Conservation (phyloP, 2,329 filamentous ascomycete species). For the Fusarium mexicanum region DNA sequence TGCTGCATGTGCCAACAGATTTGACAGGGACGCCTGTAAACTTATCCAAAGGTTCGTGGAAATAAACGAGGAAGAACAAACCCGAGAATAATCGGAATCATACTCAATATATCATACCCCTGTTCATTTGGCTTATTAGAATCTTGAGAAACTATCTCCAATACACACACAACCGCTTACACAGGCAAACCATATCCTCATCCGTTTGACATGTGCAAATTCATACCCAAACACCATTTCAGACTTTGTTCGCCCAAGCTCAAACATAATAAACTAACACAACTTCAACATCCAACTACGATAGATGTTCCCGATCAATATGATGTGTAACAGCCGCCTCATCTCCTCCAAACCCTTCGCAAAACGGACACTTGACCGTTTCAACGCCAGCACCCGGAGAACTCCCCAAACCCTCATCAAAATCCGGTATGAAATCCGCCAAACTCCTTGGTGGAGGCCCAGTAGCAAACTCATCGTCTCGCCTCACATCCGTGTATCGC, state of each 20-base stretch:
- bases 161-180: background rate
- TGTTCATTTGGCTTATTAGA: background rate
- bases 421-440: constrained; percentile 60
- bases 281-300: constrained; percentile 8
- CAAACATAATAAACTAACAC: background rate
- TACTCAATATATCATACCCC: background rate
- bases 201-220: background rate
- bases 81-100: too few species aligned
- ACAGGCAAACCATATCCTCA: background rate
- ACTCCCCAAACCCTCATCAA: constrained; percentile 37
- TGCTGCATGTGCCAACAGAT: background rate
- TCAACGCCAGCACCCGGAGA: background rate
- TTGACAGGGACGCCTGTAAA: background rate
- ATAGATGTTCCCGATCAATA: constrained; percentile 57
- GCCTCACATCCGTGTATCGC: constrained; percentile 49
- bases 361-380: constrained; percentile 68
- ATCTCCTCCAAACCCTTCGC: constrained; percentile 72
- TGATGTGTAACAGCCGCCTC: constrained; percentile 74
- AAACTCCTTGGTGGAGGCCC: constrained; percentile 53
- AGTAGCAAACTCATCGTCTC: constrained; percentile 50
- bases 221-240: background rate
- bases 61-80: background rate
- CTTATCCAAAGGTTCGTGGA: background rate
- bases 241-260: background rate
- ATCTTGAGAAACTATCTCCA: background rate